These are phyloP conservation scores for Wickerhamiella shivajii DNA, from an alignment of 805 yeast species.

Conservation along the genomic window DNA sequence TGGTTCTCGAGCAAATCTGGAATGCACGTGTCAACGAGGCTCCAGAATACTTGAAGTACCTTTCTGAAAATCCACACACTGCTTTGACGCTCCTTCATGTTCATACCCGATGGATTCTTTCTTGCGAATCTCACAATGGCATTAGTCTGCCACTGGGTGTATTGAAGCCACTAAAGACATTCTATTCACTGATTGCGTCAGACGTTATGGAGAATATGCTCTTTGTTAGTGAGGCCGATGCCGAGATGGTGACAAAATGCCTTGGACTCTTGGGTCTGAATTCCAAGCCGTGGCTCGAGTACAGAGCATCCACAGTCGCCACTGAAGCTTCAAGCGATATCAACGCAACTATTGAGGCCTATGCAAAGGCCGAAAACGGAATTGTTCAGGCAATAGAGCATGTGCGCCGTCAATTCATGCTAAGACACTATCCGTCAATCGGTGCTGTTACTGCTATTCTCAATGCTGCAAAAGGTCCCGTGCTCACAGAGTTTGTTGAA, in stretches of 20 bases:
- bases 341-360: conserved; percentile 10
- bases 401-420: conserved; percentile 11
- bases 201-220: conserved; percentile 9
- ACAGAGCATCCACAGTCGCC: background rate
- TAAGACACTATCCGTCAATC: too few relatives aligned
- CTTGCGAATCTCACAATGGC: conserved; percentile 3
- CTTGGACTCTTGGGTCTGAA: conserved; percentile 3
- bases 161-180: conserved; percentile 1
- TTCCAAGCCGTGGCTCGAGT: conserved; percentile 5
- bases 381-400: conserved; percentile 12
- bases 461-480: too few relatives aligned
- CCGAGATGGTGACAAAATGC: conserved; percentile 6
- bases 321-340: background rate
- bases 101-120: conserved; percentile 12
- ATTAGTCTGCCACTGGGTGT: conserved; percentile 9
- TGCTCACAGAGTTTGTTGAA: conserved; percentile 10
- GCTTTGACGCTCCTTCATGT: conserved; percentile 10
- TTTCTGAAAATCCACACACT: conserved; percentile 9
- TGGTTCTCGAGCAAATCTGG: conserved; percentile 16
- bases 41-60: conserved; percentile 9
- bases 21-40: conserved; percentile 12
- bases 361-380: conserved; percentile 14
- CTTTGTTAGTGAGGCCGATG: conserved; percentile 2
- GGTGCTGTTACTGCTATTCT: conserved; percentile 12
- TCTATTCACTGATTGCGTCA: conserved; percentile 11